phyloP scores from a whole-genome alignment of 306 rosid genomes.

The Trifolium fragiferum region DNA sequence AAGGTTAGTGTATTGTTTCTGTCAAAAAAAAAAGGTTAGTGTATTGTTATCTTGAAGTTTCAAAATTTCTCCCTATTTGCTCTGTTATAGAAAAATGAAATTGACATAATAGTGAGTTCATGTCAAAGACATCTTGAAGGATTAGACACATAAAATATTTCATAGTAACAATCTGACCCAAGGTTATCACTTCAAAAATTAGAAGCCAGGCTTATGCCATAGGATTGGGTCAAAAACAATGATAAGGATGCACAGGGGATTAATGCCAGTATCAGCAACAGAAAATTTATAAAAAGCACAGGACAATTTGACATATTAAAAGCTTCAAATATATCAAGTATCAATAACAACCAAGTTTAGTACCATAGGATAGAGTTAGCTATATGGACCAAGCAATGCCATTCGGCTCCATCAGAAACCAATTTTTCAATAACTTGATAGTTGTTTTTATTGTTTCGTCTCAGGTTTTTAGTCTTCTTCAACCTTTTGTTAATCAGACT shows the following conservation, averaged over 20 bases:
- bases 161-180: conserved; percentile 9
- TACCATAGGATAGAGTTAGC: conserved; percentile 10
- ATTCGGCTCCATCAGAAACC: conserved; percentile 10
- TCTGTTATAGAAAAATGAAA: conserved; percentile 5
- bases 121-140: conserved; percentile 23
- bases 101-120: conserved; percentile 20
- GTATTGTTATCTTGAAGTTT: conserved; percentile 7
- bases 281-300: conserved; percentile 14
- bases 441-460: conserved; percentile 7
- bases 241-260: not conserved
- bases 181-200: conserved; percentile 11
- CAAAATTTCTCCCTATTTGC: conserved; percentile 6
- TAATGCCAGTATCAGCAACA: conserved; percentile 4
- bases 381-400: conserved; percentile 6
- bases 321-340: conserved; percentile 36
- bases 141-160: not conserved
- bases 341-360: conserved; percentile 26
- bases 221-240: conserved; percentile 15
- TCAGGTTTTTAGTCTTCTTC: conserved; percentile 21
- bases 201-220: not conserved
- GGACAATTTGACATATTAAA: conserved; percentile 13
- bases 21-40: too few species aligned
- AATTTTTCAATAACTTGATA: conserved; percentile 21
- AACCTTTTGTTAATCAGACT: conserved; percentile 18
- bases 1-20: not conserved